Evolutionary conservation across 1,284 basidiomycete species (phyloP), one percentile per base, ranked within the genome.

Genomic region (Pascua sp.): DNA sequence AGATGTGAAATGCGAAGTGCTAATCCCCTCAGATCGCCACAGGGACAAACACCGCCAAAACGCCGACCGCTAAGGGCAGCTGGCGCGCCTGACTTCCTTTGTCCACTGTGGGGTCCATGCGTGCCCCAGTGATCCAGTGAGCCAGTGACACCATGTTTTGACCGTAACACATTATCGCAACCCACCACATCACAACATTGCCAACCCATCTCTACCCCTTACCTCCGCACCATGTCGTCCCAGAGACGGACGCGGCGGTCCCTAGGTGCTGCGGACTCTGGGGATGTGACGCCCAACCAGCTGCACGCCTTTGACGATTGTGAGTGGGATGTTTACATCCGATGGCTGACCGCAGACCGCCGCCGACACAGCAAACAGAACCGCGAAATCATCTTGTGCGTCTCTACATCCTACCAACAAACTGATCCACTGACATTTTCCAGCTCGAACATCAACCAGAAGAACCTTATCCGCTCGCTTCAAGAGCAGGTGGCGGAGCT

Each of bases 371-470:
- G 47, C 2, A 38, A 50, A 2, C 61, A 63, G 53, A 63, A 63
- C 51, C 47, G 53, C 15, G 58, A 63, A 36, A 60, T 63, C 24
- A 60, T 63, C 49, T 42, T 45, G 51, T 60, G 13, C 16, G 58
- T 44, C 10, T 17, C 12, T 11, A 32, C 9, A 37, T 37, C 7
- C 24, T 32, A 7, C 7, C 24, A 3, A 32, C 3, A 32, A 3
- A 32, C 24, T 32, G 24, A 32, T 49, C 10, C 32, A 17, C 49
- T 56, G 18, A 47, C 49, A 9, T 13, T 17, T n/a, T 17, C 18
- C 43, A 60, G 53, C 40, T 58, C 60, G 16, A 63, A 63, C 53
- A 63, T 63, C 18, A 50, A 16, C 32, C 50, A 58, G 17, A 57
- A 55, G 24, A 45, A 36, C 36, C 24, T 49, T 2, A 53, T 63